Percentiles rank a stretch among this genome's conserved stretches.
phyloP scores from a whole-genome alignment of 345 rosid genomes.

The Boechera divaricarpa region DNA sequence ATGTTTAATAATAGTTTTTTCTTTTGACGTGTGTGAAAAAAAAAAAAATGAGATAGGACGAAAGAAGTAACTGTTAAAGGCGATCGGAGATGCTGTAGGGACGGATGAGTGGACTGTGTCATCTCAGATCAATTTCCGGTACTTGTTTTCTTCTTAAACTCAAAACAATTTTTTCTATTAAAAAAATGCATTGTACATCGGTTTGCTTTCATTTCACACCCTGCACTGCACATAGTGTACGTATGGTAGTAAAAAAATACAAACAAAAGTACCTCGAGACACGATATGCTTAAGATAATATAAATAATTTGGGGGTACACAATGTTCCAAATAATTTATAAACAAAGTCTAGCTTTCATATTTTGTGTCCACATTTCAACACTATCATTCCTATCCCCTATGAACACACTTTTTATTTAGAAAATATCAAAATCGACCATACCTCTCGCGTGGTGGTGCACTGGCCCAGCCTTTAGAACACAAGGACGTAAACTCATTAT shows the following conservation, averaged over 20 bases:
- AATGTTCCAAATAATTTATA: constrained; percentile 33
- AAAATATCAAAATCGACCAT: not conserved
- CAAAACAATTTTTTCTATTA: not conserved
- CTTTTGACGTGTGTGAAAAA: not conserved
- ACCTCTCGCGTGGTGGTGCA: constrained; percentile 5
- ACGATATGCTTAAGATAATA: constrained; percentile 34
- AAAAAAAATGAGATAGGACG: not conserved
- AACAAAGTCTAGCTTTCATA: constrained; percentile 33
- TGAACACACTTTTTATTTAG: not conserved
- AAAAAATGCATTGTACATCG: not conserved
- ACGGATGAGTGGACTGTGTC: constrained; percentile 33
- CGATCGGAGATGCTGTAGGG: constrained; percentile 33
- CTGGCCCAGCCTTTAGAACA: not conserved
- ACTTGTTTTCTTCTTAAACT: constrained; percentile 37
- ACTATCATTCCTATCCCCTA: constrained; percentile 20
- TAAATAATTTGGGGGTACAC: constrained; percentile 2
- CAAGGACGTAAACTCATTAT: not conserved
- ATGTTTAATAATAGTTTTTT: not conserved
- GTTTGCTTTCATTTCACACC: constrained; percentile 33
- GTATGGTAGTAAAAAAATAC: constrained; percentile 1
- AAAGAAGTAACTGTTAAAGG: constrained; percentile 38
- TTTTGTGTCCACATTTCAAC: constrained; percentile 31
- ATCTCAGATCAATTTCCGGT: constrained; percentile 38
- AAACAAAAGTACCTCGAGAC: constrained; percentile 35
- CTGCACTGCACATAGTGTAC: not conserved